Base-by-base conservation (phyloP, 768 basidiomycete species). In the Psilocybe cyanescens region DNA sequence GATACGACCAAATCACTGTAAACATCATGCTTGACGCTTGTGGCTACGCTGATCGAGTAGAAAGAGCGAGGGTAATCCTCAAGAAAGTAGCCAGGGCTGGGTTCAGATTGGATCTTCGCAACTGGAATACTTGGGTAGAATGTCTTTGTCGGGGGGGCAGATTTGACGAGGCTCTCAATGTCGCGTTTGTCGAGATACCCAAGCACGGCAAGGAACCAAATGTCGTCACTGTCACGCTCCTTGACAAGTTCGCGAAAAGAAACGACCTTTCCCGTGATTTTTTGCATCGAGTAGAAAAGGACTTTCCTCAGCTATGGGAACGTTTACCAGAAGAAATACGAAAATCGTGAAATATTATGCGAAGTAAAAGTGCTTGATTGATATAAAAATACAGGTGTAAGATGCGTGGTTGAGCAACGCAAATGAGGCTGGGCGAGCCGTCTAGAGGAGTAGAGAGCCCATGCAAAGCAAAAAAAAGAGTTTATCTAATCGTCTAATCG, bases 21-120 rank as follows among this genome's bases (percentile, higher is more conserved):
- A 91, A 86, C 75, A 91, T 95, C 76, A 87, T 95, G 63, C 73
- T 97, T 31, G 95, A 96, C 69, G 88, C 91, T 1, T 97, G 94
- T 65, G 92, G 89, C 1, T 85, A 79, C 65, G 81, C 86, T 7
- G 76, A 79, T 3, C 79, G 85, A 9, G 71, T 78, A 64, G 75
- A 75, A 19, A 75, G 83, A 16, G 92, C 87, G 0, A 76, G 76
- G 55, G 78, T 81, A 47, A 83, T 92, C 37, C 83, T 85, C 75
- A 63, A 70, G 31, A 85, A 83, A 68, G 78, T 90, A 52, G 72
- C 73, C 30, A 78, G 73, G 55, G 78, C 78, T 49, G 79, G 77
- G 24, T 91, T 83, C 70, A 68, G 63, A 39, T 76, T 91, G 57
- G 88, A 89, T 69, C 67, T 78, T 62, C 83, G 85, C 55, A 90